phyloP scores from a whole-genome alignment of 495 filamentous ascomycete species.

The Cairneyella variabilis region DNA sequence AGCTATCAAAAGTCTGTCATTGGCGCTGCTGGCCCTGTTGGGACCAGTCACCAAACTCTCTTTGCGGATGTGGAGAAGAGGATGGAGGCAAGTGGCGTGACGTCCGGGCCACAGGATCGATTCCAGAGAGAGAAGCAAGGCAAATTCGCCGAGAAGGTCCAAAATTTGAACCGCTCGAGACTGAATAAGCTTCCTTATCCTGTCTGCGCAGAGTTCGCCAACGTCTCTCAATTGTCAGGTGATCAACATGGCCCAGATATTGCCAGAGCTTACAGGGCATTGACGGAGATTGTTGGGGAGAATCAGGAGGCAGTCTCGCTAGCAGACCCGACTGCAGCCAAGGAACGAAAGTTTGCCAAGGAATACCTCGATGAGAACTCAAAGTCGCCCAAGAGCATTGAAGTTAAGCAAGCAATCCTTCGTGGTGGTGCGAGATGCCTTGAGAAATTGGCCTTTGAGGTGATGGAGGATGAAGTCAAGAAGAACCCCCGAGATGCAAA shows the following conservation, averaged over 20 bases:
- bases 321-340: slow-evolving; percentile 51
- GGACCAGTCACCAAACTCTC: slow-evolving; percentile 45
- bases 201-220: slow-evolving; percentile 66
- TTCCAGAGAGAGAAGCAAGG: slow-evolving; percentile 76
- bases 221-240: slow-evolving; percentile 62
- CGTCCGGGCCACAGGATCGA: slow-evolving; percentile 57
- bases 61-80: slow-evolving; percentile 68
- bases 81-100: slow-evolving; percentile 32
- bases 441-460: slow-evolving; percentile 67
- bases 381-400: slow-evolving; percentile 54
- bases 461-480: slow-evolving; percentile 68
- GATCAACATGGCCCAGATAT: slow-evolving; percentile 65
- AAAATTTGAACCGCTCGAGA: slow-evolving; percentile 67
- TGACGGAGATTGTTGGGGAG: slow-evolving; percentile 71
- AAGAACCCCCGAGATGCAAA: slow-evolving; percentile 87
- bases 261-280: slow-evolving; percentile 71
- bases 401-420: slow-evolving; percentile 69
- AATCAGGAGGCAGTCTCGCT: slow-evolving; percentile 46
- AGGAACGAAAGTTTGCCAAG: slow-evolving; percentile 71
- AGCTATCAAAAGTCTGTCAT: slow-evolving; percentile 76
- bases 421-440: slow-evolving; percentile 71
- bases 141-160: slow-evolving; percentile 70
- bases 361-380: slow-evolving; percentile 69
- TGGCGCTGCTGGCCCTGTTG: slow-evolving; percentile 63
- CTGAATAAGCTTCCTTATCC: slow-evolving; percentile 62